Conservation (phyloP, 768 basidiomycete genomes). For the Polyporus arcularius region DNA sequence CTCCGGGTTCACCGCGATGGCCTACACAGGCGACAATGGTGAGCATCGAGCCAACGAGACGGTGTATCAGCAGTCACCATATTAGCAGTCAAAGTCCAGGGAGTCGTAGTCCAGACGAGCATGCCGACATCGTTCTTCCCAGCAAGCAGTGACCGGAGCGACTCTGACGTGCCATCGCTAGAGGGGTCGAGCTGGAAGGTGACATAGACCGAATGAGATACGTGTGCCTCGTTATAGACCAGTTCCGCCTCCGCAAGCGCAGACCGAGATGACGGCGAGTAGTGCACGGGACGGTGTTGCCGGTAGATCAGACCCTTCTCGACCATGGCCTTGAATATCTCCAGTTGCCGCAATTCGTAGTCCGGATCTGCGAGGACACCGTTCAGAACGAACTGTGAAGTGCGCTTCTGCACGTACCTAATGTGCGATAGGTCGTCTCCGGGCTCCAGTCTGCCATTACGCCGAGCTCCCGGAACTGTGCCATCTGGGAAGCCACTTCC, state of each 20-base stretch:
- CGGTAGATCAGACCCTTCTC: slow-evolving; percentile 83
- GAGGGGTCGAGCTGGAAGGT: slow-evolving; percentile 61
- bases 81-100: slow-evolving; percentile 96
- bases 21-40: slow-evolving; percentile 45
- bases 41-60: background rate
- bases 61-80: slow-evolving; percentile 58
- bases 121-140: slow-evolving; percentile 45
- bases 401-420: slow-evolving; percentile 51
- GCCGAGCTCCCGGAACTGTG: slow-evolving; percentile 78
- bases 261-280: slow-evolving; percentile 92
- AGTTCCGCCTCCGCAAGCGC: slow-evolving; percentile 96
- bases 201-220: slow-evolving; percentile 87
- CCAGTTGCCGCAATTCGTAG: slow-evolving; percentile 88
- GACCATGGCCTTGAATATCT: slow-evolving; percentile 87
- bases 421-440: slow-evolving; percentile 76
- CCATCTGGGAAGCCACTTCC: slow-evolving; percentile 74
- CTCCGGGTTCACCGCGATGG: slow-evolving; percentile 82
- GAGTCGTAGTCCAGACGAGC: slow-evolving; percentile 96
- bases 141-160: slow-evolving; percentile 36
- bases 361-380: slow-evolving; percentile 57
- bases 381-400: background rate
- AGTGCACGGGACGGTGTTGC: slow-evolving; percentile 88
- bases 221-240: slow-evolving; percentile 84
- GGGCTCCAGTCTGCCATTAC: slow-evolving; percentile 91
- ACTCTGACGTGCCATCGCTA: slow-evolving; percentile 19